phyloP scores from a whole-genome alignment of 305 asterid genomes.

The Solanum hybrid region DNA sequence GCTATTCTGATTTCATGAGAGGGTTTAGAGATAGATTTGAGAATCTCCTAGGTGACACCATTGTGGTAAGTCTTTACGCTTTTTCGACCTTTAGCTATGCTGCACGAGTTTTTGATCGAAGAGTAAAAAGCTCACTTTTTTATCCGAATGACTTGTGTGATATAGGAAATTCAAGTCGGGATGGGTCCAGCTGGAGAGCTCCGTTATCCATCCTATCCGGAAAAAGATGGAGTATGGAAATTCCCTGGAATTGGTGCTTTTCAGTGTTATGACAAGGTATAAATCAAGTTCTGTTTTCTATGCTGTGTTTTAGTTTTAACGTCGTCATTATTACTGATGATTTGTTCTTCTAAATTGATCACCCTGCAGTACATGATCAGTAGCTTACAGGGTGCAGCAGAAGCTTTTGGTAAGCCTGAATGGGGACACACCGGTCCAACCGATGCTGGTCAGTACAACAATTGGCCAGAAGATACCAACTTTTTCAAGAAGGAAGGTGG shows the following conservation, averaged over 20 bases:
- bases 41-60: slow-evolving; percentile 69
- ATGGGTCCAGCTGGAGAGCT: slow-evolving; percentile 99
- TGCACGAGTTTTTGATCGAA: background rate
- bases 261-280: slow-evolving; percentile 91
- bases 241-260: slow-evolving; percentile 95
- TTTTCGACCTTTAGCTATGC: background rate
- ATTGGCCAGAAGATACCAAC: too few species aligned
- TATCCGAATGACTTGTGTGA: background rate
- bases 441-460: too few species aligned
- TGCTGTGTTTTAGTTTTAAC: background rate
- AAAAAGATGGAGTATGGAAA: slow-evolving; percentile 66
- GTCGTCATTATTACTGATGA: rapidly evolving
- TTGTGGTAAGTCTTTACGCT: slow-evolving; percentile 37
- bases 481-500: too few species aligned
- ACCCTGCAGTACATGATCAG: too few species aligned
- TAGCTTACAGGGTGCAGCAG: too few species aligned
- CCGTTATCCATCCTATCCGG: slow-evolving; percentile 84
- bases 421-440: too few species aligned
- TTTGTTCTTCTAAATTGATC: too few species aligned
- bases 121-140: background rate
- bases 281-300: background rate
- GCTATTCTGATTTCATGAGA: slow-evolving; percentile 83
- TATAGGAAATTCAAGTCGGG: slow-evolving; percentile 93
- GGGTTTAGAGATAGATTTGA: slow-evolving; percentile 65
- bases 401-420: too few species aligned